Percentiles rank a stretch among this genome's conserved stretches.
These are phyloP conservation scores for Eutypella sp. DNA, from an alignment of 2,329 filamentous ascomycete genomes.

Conservation along the genomic window DNA sequence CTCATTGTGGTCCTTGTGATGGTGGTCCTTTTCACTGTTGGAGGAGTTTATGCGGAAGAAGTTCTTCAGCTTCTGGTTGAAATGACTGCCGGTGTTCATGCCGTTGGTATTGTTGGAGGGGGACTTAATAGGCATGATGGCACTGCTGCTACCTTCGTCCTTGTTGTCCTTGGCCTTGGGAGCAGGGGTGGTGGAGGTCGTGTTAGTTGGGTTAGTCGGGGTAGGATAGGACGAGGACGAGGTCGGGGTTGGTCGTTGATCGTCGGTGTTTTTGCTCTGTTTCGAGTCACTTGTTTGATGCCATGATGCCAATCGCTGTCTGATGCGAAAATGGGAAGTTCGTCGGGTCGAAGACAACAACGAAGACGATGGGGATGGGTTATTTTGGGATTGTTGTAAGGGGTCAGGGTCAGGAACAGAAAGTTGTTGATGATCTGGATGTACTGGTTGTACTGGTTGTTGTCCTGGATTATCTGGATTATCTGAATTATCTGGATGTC, in stretches of 20 bases:
- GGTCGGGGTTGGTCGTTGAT: conserved; percentile 10
- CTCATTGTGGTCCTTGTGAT: conserved; percentile 31
- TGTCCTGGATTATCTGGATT: conserved; percentile 10
- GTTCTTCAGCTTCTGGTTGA: conserved; percentile 64
- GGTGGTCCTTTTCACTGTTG: conserved; percentile 17
- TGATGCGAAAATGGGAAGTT: conserved; percentile 23
- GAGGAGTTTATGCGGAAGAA: conserved; percentile 64
- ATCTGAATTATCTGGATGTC: too few relatives aligned
- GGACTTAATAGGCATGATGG: conserved; percentile 49
- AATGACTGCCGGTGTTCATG: conserved; percentile 50
- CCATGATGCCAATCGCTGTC: conserved; percentile 30
- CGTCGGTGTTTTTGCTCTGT: conserved; percentile 13
- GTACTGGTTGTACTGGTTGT: too few relatives aligned
- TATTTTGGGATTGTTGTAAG: not conserved
- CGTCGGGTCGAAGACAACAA: conserved; percentile 12
- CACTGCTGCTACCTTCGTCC: too few relatives aligned
- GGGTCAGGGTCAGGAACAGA: conserved; percentile 1
- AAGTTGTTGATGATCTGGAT: too few relatives aligned
- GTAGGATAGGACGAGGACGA: too few relatives aligned
- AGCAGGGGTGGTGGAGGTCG: too few relatives aligned
- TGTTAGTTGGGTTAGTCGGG: too few relatives aligned
- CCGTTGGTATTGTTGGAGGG: conserved; percentile 47
- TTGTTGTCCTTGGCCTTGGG: conserved; percentile 1
- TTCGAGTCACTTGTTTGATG: conserved; percentile 23
- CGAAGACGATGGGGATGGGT: not conserved